Base-by-base conservation (phyloP, 1,284 basidiomycete species). In the Moesziomyces aphidis region DNA sequence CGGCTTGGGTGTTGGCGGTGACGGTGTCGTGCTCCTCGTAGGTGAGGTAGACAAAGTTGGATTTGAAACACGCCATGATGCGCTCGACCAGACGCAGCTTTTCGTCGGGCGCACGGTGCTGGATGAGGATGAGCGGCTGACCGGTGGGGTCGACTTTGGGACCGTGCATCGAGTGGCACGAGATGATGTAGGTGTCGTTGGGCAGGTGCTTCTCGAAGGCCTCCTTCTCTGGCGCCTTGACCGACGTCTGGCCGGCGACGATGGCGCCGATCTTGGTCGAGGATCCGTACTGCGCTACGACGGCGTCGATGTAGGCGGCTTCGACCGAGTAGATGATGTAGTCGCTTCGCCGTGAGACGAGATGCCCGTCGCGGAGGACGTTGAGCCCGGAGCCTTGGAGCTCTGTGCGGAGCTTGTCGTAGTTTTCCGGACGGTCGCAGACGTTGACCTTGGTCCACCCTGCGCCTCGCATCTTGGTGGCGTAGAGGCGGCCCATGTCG, bases 1-100 rank as follows among this genome's bases (percentile, higher is more conserved):
- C 95, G 0, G 96, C 96, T 86, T 99, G 96, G 0, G 97, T 98
- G 80, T 98, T 99, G 23, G 96, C 96, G 0, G 96, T 99, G 52
- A 99, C 93, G 50, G 90, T 88, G 80, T 99, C 96, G 84, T 99
- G 96, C 73, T 98, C 94, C 76, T 97, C 93, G 86, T 97, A 99
- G 31, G 90, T 92, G 56, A 99, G 88, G 83, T 97, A 91, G 59
- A 99, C 96, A 79, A 91, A 94, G 62, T 95, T 77, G 47, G 91
- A 44, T 91, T 89, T 88, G 81, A 99, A 90, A n/a, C 91, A 91
- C 1, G 88, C 87, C 68, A 99, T 89, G 49, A 98, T 90, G 68
- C 88, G 89, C 85, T 98, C 94, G 17, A 98, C 94, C 28, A 96
- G 86, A 1, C 85, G 85, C 2, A 96, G 88, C 26, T 92, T 90